Evolutionary conservation across 208 protist genomes (phyloP).

Genomic region (Lotmaria passim): DNA sequence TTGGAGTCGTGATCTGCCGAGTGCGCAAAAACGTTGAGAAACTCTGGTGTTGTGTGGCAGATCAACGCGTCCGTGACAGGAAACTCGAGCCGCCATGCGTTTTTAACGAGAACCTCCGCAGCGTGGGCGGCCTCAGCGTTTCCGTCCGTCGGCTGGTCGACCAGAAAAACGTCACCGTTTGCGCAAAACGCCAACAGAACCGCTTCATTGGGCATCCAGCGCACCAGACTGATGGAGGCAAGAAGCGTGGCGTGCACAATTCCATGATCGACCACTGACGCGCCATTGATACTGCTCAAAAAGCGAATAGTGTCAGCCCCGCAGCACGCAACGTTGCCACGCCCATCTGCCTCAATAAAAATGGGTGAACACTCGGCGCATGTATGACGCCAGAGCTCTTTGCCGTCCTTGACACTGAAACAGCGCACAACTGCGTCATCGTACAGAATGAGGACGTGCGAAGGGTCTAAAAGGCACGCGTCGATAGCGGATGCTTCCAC

Average conservation of each 20-base stretch:
- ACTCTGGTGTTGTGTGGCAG: conserved; percentile 45
- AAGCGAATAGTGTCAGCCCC: conserved; percentile 24
- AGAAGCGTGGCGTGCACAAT: conserved; percentile 29
- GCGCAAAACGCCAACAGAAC: conserved; percentile 53
- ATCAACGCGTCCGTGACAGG: conserved; percentile 62
- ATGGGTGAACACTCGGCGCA: conserved; percentile 18
- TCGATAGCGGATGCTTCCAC: conserved; percentile 9
- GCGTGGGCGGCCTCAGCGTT: conserved; percentile 31
- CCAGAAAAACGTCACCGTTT: conserved; percentile 71
- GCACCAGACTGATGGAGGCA: conserved; percentile 33
- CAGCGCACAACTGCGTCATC: conserved; percentile 12
- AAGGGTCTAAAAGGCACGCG: conserved; percentile 14
- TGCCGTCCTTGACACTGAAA: conserved; percentile 12
- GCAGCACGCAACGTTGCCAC: conserved; percentile 23
- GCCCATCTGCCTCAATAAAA: conserved; percentile 23
- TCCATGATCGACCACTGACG: conserved; percentile 14
- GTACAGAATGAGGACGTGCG: conserved; percentile 22
- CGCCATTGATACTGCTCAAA: conserved; percentile 6
- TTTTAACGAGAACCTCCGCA: conserved; percentile 46
- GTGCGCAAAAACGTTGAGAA: conserved; percentile 74
- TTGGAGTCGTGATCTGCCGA: conserved; percentile 88
- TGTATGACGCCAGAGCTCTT: conserved; percentile 18
- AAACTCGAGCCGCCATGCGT: conserved; percentile 82
- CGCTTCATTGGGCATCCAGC: conserved; percentile 39
- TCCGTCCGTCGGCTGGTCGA: conserved; percentile 38